Evolutionary conservation across 257 asterid species (phyloP), one percentile per base, ranked within the genome.

Genomic region (Plantago ovata): DNA sequence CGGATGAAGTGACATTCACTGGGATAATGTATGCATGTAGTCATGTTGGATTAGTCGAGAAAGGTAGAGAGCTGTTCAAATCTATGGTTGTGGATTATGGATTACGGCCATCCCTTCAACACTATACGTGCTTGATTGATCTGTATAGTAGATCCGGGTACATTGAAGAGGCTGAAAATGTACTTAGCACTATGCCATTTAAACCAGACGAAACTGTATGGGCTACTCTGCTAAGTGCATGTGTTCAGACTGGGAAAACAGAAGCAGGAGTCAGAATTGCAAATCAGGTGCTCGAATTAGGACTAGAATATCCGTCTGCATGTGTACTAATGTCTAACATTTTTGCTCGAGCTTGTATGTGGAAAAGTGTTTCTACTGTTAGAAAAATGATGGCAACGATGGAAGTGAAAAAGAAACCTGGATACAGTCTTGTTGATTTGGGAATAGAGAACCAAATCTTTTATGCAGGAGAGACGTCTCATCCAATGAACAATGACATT

Each of bases 201-300:
- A n/a, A n/a, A n/a, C n/a, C n/a, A n/a, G n/a, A n/a, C n/a, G 89
- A 82, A 67, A 92, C 87, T 61, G 84, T 69, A n/a, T 89, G 95
- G 95, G 89, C 87, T 51, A 64, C 94, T 66, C 28, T 89, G 13
- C 56, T 89, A 22, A 80, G 94, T 38, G 76, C 91, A 32, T 85
- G 89, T 42, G 63, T 74, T 63, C 78, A 65, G 41, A 79, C 61
- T 38, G 82, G 81, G 32, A 75, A 80, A 13, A 65, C 32, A 48
- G 59, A 81, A 53, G 60, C 70, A 57, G 94, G 95, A 38, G 72
- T 84, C 60, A 75, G 84, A 56, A 71, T 87, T 9, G 97, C 96
- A 0, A 55, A 84, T 58, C 78, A 39, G 45, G 49, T 90, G 60
- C 74, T 86, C 44, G 16, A 63, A 41, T 46, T 81, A 7, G 89